Evolutionary conservation across 306 rosid species (phyloP).

Genomic region (Castanea mollissima): DNA sequence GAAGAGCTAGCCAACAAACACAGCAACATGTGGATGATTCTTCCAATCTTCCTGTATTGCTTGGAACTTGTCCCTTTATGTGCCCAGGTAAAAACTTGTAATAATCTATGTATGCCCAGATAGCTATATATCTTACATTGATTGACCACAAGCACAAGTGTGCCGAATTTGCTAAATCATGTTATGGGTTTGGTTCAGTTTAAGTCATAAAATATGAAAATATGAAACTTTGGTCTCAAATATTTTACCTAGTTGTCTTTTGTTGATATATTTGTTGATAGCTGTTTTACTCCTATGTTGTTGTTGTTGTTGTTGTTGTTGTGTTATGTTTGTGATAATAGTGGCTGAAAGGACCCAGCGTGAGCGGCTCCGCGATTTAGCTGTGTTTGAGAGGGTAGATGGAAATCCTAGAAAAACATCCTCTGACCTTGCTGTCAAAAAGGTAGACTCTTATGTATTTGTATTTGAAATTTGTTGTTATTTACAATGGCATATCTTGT

Average conservation of each 20-base stretch:
- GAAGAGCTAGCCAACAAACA: conserved; percentile 7
- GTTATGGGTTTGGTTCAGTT: too few species aligned
- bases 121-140: too few species aligned
- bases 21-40: neutral
- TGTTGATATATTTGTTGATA: too few species aligned
- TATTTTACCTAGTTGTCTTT: too few species aligned
- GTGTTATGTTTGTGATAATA: conserved; percentile 18
- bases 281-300: neutral
- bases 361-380: conserved; percentile 77
- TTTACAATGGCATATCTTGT: neutral
- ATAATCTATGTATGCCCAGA: too few species aligned
- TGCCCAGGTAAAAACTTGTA: conserved; percentile 63
- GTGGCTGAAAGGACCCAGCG: conserved; percentile 83
- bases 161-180: too few species aligned
- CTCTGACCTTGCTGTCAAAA: conserved; percentile 73
- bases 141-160: too few species aligned
- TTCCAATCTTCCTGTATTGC: conserved; percentile 34
- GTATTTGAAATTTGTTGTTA: neutral
- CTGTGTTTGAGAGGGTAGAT: conserved; percentile 80
- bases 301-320: neutral
- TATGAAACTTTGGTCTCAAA: too few species aligned
- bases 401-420: conserved; percentile 70
- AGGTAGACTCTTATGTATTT: conserved; percentile 39
- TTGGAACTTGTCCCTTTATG: conserved; percentile 78
- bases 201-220: too few species aligned